phyloP scores from a whole-genome alignment of 176 grass and related monocot genomes.

The Musa beccarii region DNA sequence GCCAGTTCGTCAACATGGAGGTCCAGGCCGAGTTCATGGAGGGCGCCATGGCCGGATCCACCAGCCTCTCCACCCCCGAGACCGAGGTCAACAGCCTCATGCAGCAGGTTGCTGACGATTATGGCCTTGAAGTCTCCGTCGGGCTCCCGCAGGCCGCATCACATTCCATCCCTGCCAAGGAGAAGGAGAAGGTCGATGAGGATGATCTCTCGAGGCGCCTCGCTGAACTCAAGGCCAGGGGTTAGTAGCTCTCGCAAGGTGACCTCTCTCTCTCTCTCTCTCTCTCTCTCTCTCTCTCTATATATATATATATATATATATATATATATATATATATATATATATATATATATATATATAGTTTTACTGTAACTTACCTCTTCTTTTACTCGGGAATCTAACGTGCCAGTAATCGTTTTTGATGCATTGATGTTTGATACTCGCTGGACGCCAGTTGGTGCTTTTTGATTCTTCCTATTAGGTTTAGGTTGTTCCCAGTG shows the following conservation, averaged over 20 bases:
- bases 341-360: too few relatives aligned
- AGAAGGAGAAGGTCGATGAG: slow-evolving; percentile 15
- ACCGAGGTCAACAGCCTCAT: slow-evolving; percentile 96
- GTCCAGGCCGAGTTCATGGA: slow-evolving; percentile 99
- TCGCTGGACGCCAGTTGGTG: too few relatives aligned
- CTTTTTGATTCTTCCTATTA: too few relatives aligned
- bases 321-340: too few relatives aligned
- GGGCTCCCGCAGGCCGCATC: slow-evolving; percentile 65
- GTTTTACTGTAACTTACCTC: too few relatives aligned
- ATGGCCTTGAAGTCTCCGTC: slow-evolving; percentile 84
- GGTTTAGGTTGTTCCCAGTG: too few relatives aligned
- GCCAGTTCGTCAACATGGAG: slow-evolving; percentile 98
- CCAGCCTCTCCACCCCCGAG: slow-evolving; percentile 85
- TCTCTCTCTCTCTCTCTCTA: neutral
- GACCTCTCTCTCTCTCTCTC: neutral
- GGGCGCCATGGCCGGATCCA: slow-evolving; percentile 85
- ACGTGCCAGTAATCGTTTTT: too few relatives aligned
- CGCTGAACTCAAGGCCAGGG: slow-evolving; percentile 9
- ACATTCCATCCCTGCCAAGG: slow-evolving; percentile 47
- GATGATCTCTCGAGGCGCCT: slow-evolving; percentile 17
- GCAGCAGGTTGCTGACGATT: slow-evolving; percentile 97
- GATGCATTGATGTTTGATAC: too few relatives aligned
- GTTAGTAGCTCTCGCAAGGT: neutral
- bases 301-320: too few relatives aligned
- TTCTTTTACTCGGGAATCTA: too few relatives aligned